Conservation (phyloP, 169 alveolate genomes). For the Plasmodium malariae region DNA sequence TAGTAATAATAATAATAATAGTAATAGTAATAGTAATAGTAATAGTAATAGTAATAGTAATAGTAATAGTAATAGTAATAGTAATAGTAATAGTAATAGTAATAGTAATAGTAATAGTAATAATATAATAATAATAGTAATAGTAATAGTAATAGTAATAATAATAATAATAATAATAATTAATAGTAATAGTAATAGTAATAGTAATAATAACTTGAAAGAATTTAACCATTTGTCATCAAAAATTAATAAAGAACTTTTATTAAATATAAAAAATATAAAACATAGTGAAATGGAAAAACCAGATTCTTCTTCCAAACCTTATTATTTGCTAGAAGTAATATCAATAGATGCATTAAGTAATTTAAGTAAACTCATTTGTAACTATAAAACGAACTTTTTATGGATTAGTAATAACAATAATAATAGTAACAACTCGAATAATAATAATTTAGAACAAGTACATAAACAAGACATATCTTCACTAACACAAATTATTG, state of each 20-base stretch:
- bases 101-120: background rate
- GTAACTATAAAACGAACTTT: conserved; percentile 73
- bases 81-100: background rate
- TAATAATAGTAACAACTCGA: conserved; percentile 11
- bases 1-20: no score
- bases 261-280: conserved; percentile 47
- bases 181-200: background rate
- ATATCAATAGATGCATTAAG: conserved; percentile 65
- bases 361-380: conserved; percentile 60
- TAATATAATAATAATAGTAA: background rate
- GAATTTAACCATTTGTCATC: conserved; percentile 27
- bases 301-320: conserved; percentile 25
- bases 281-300: conserved; percentile 35
- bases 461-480: conserved; percentile 76
- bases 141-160: background rate
- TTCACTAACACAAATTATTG: conserved; percentile 44
- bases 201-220: conserved; percentile 17
- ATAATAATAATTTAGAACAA: conserved; percentile 67
- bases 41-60: no score
- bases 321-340: conserved; percentile 50
- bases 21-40: no score
- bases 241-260: conserved; percentile 50
- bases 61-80: no score
- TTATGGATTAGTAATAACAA: conserved; percentile 53
- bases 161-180: background rate